Conservation (phyloP, 2,329 filamentous ascomycete genomes). For the Paraphaeosphaeria minitans region DNA sequence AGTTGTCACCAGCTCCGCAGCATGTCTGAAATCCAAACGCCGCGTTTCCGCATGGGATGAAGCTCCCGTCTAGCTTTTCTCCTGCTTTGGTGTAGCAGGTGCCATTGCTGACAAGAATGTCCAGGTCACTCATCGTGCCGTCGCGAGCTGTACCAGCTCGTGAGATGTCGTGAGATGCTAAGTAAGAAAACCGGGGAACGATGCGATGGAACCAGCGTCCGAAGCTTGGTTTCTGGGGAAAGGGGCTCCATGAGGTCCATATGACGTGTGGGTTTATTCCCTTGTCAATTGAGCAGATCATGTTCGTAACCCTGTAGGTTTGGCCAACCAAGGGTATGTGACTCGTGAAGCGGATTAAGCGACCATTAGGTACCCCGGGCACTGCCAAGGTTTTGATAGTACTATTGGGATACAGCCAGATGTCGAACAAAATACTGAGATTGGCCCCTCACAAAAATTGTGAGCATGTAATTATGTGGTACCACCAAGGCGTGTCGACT, state of each 20-base stretch:
- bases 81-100: slow-evolving; percentile 9
- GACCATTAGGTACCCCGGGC: not conserved
- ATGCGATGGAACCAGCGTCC: not conserved
- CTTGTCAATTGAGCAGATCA: slow-evolving; percentile 5
- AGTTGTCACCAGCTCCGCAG: slow-evolving; percentile 9
- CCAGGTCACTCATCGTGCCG: slow-evolving; percentile 1
- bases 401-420: not conserved
- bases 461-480: too few relatives aligned
- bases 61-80: slow-evolving; percentile 7
- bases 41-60: slow-evolving; percentile 9
- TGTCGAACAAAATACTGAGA: not conserved
- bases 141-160: not conserved
- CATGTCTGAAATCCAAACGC: slow-evolving; percentile 8
- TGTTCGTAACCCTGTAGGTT: slow-evolving; percentile 6
- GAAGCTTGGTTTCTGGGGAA: not conserved
- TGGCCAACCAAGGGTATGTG: slow-evolving; percentile 4
- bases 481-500: too few relatives aligned
- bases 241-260: slow-evolving; percentile 1
- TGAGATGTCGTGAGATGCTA: not conserved
- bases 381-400: not conserved
- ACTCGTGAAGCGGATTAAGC: not conserved
- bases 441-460: too few relatives aligned
- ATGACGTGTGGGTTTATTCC: slow-evolving; percentile 1
- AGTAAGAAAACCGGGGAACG: not conserved
- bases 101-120: slow-evolving; percentile 10